Evolutionary conservation across 345 rosid species (phyloP).

Genomic region (Brassica juncea): DNA sequence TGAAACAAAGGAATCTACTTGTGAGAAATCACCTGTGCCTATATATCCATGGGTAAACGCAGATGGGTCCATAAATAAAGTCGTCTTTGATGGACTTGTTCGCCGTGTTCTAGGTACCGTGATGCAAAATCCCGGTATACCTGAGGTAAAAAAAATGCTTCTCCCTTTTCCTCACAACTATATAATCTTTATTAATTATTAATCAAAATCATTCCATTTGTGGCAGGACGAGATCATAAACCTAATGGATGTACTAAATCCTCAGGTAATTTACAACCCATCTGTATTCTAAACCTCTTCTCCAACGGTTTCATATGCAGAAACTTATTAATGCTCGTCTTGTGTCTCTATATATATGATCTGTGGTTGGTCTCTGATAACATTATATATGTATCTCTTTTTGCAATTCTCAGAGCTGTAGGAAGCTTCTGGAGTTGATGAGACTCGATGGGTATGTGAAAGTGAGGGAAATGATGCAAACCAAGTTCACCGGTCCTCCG

Average conservation of each 20-base stretch:
- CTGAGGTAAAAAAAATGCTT: slow-evolving; percentile 61
- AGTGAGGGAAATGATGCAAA: slow-evolving; percentile 66
- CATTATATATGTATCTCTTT: neutral
- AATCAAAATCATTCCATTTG: slow-evolving; percentile 19
- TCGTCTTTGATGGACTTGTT: slow-evolving; percentile 69
- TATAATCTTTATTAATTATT: slow-evolving; percentile 9
- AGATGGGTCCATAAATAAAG: slow-evolving; percentile 72
- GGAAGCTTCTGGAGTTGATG: slow-evolving; percentile 74
- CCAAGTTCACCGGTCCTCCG: slow-evolving; percentile 53
- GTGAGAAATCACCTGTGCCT: slow-evolving; percentile 50
- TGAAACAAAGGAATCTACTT: slow-evolving; percentile 29
- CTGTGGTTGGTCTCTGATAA: slow-evolving; percentile 6
- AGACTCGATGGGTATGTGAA: slow-evolving; percentile 64
- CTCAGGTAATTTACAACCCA: slow-evolving; percentile 61
- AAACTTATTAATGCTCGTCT: slow-evolving; percentile 1
- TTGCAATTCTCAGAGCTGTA: slow-evolving; percentile 56
- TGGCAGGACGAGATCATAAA: slow-evolving; percentile 69
- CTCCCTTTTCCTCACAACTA: slow-evolving; percentile 10
- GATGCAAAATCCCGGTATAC: slow-evolving; percentile 87
- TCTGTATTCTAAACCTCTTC: neutral
- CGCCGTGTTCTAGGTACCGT: slow-evolving; percentile 83
- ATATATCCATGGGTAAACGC: slow-evolving; percentile 93
- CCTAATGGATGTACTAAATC: slow-evolving; percentile 73
- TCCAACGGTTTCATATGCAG: slow-evolving; percentile 1
- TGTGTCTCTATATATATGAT: neutral